Conservation (phyloP, 495 filamentous ascomycete species). For the Tricharina praecox region DNA sequence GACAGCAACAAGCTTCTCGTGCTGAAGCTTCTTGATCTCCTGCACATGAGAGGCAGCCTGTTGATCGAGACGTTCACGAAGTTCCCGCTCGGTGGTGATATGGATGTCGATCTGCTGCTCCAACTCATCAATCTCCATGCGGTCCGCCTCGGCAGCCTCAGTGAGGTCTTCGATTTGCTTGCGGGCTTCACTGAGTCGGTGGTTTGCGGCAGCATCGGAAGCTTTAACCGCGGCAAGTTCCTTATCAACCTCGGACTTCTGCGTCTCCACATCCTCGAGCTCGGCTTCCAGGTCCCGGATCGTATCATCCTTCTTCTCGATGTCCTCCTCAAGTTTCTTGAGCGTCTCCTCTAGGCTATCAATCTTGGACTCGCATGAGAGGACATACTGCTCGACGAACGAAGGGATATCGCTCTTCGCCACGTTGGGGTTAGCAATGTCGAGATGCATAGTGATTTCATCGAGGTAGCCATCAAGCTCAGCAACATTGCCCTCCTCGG, state of each 20-base stretch:
- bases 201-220: background rate
- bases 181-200: background rate
- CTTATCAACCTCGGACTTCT: conserved; percentile 3
- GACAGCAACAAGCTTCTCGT: conserved; percentile 4
- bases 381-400: conserved; percentile 1
- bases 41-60: background rate
- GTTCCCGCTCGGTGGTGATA: background rate
- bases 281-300: conserved; percentile 10
- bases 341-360: conserved; percentile 2
- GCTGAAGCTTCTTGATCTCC: background rate
- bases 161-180: conserved; percentile 7
- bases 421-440: background rate
- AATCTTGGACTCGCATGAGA: background rate
- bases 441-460: conserved; percentile 13
- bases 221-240: conserved; percentile 6
- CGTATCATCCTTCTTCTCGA: conserved; percentile 11
- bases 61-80: background rate
- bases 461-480: conserved; percentile 13
- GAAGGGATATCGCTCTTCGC: background rate
- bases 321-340: conserved; percentile 12
- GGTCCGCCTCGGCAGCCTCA: conserved; percentile 6
- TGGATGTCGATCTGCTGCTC: background rate
- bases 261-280: conserved; percentile 4
- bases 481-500: background rate
- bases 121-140: conserved; percentile 4